These are phyloP conservation scores for Ophiosphaerella narmari DNA, from an alignment of 2,329 filamentous ascomycete genomes.

Conservation along the genomic window DNA sequence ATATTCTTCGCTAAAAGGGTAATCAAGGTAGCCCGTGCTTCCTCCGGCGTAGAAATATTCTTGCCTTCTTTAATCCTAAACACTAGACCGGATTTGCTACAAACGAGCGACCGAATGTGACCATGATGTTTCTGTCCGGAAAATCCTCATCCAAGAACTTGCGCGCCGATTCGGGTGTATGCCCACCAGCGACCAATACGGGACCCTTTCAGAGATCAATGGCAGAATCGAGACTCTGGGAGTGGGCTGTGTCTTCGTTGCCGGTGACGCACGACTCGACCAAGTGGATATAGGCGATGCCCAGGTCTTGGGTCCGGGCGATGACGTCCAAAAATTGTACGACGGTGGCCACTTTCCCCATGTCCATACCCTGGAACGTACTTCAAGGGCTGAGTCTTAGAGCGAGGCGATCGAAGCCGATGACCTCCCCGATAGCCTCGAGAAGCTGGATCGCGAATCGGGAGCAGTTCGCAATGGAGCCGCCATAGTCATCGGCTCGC, in stretches of 20 bases:
- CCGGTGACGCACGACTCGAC: constrained; percentile 62
- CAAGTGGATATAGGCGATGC: constrained; percentile 56
- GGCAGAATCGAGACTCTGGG: no score
- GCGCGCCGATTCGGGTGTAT: constrained; percentile 46
- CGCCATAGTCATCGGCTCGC: constrained; percentile 56
- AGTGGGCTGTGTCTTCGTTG: constrained; percentile 34
- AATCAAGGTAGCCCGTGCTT: no score
- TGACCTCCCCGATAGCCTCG: constrained; percentile 51
- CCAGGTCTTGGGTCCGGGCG: constrained; percentile 54
- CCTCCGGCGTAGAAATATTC: no score
- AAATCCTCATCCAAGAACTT: constrained; percentile 48
- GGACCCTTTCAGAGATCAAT: no score
- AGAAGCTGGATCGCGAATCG: constrained; percentile 60
- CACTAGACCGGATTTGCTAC: constrained; percentile 57
- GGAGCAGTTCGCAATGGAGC: constrained; percentile 57
- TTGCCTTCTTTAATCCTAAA: constrained; percentile 50
- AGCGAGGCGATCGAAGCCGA: constrained; percentile 25
- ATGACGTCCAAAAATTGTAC: constrained; percentile 67
- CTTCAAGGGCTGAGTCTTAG: constrained; percentile 66
- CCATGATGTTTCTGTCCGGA: constrained; percentile 49
- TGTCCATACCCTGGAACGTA: constrained; percentile 66
- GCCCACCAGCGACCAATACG: constrained; percentile 28
- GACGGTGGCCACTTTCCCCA: constrained; percentile 58
- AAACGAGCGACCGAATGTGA: constrained; percentile 56
- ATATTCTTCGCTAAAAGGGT: no score